Conservation (phyloP, 768 basidiomycete genomes). For the Boletus coccyginus region DNA sequence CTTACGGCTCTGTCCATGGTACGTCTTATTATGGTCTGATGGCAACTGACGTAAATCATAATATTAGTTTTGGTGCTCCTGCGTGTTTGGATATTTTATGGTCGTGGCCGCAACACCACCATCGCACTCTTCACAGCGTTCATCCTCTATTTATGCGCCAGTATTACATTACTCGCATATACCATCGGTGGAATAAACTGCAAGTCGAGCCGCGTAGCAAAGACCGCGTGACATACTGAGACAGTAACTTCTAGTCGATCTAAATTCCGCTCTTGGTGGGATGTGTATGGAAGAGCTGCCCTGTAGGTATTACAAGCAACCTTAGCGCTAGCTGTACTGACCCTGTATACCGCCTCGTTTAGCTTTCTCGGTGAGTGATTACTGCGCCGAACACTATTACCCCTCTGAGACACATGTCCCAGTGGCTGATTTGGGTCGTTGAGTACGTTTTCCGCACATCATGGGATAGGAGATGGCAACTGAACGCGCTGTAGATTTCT, state of each 20-base stretch:
- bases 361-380: constrained; percentile 3
- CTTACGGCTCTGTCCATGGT: not conserved
- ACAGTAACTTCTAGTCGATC: not conserved
- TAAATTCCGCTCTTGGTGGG: no score
- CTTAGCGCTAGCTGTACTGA: not conserved
- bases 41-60: not conserved
- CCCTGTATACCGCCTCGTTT: not conserved
- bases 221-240: not conserved
- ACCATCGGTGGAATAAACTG: not conserved
- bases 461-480: not conserved
- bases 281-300: not conserved
- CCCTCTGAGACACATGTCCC: not conserved
- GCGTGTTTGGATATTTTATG: constrained; percentile 1
- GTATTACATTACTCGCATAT: not conserved
- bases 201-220: not conserved
- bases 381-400: not conserved
- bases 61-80: not conserved
- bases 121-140: not conserved
- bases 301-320: not conserved
- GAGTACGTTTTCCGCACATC: not conserved
- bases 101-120: not conserved
- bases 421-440: constrained; percentile 1
- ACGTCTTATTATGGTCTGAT: not conserved
- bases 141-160: not conserved
- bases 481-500: not conserved